These are phyloP conservation scores for Verticillium nubilum DNA, from an alignment of 2,329 filamentous ascomycete genomes.

Conservation along the genomic window DNA sequence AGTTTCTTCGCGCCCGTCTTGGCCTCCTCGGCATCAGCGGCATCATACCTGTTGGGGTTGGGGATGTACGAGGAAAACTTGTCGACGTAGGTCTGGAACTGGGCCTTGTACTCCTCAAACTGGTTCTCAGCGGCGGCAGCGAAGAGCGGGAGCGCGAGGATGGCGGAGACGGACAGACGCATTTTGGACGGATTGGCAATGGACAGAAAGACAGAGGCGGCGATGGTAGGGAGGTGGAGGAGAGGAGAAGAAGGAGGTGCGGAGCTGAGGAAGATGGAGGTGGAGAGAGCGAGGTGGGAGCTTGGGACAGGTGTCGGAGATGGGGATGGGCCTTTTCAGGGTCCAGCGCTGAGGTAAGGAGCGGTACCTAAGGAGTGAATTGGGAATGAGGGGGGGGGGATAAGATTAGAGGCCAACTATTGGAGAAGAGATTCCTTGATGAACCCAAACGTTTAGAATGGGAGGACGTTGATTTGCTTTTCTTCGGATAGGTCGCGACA, in stretches of 20 bases:
- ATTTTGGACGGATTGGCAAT: constrained; percentile 27
- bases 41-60: constrained; percentile 35
- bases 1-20: constrained; percentile 36
- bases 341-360: neutral
- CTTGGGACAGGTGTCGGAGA: constrained; percentile 8
- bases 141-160: constrained; percentile 52
- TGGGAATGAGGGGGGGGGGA: neutral
- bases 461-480: neutral
- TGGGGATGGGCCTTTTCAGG: neutral
- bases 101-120: constrained; percentile 54
- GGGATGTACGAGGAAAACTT: constrained; percentile 50
- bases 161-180: constrained; percentile 50
- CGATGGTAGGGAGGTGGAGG: constrained; percentile 2
- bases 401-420: neutral
- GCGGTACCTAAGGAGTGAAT: neutral
- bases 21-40: constrained; percentile 34
- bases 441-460: neutral
- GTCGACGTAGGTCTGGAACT: constrained; percentile 59
- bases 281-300: constrained; percentile 3
- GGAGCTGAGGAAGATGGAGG: neutral
- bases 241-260: neutral
- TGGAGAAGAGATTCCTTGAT: neutral
- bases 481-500: neutral
- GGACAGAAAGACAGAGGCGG: constrained; percentile 16
- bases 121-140: constrained; percentile 45